Conservation (phyloP, 768 basidiomycete genomes). For the Russula lepida region DNA sequence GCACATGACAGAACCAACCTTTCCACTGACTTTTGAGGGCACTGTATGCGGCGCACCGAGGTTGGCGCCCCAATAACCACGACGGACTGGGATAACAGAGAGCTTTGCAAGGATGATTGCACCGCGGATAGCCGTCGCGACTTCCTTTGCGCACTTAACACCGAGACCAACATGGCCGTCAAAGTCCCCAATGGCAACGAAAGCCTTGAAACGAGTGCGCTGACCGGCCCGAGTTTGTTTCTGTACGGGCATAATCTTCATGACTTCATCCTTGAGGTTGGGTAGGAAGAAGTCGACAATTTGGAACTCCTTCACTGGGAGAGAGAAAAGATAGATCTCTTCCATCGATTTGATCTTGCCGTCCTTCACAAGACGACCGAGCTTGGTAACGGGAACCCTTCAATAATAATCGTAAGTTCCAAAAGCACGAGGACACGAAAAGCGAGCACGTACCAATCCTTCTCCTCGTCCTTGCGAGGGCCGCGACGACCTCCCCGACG, state of each 20-base stretch:
- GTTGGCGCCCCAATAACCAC: constrained; percentile 99
- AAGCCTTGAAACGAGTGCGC: constrained; percentile 99
- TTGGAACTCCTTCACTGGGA: constrained; percentile 99
- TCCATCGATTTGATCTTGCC: constrained; percentile 99
- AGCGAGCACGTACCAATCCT: constrained; percentile 75
- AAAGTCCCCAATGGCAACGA: constrained; percentile 98
- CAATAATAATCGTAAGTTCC: constrained; percentile 4
- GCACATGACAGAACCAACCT: constrained; percentile 99
- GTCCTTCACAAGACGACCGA: constrained; percentile 97
- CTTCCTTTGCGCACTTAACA: constrained; percentile 99
- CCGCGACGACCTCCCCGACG: constrained; percentile 85
- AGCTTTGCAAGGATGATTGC: constrained; percentile 99
- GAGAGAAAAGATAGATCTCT: constrained; percentile 99
- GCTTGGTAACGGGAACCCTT: constrained; percentile 97
- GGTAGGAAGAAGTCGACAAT: constrained; percentile 99
- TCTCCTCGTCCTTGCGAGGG: constrained; percentile 98
- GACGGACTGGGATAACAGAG: constrained; percentile 93
- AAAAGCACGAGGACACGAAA: background rate
- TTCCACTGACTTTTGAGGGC: constrained; percentile 96
- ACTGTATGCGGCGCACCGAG: constrained; percentile 99
- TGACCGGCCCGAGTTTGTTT: constrained; percentile 99
- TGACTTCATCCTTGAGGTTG: constrained; percentile 98
- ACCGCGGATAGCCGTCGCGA: constrained; percentile 98
- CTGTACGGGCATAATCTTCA: constrained; percentile 99
- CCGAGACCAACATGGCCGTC: constrained; percentile 99